These are phyloP conservation scores for Pythium utonaiense DNA, from an alignment of 352 stramenopile species.

Conservation along the genomic window DNA sequence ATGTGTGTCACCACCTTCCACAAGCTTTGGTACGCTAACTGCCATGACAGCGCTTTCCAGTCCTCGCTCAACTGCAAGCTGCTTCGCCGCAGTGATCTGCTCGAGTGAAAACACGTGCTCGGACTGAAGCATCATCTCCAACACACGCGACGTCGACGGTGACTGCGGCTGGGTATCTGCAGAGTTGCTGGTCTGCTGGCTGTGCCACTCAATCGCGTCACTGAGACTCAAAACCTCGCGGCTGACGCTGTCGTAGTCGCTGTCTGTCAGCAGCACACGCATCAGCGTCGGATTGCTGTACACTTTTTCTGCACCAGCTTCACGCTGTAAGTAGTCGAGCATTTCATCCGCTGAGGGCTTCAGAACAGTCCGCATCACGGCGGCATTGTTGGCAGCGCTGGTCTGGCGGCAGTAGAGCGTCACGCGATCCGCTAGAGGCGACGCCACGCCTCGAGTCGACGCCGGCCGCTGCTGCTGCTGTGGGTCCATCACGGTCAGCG, in stretches of 20 bases:
- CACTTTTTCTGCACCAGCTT: background rate
- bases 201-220: conserved; percentile 13
- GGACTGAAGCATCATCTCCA: conserved; percentile 8
- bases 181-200: background rate
- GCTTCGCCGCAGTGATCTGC: conserved; percentile 1
- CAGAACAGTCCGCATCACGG: conserved; percentile 6
- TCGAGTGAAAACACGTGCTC: conserved; percentile 12
- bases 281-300: conserved; percentile 8
- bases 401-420: conserved; percentile 14
- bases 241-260: conserved; percentile 16
- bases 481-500: background rate
- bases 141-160: background rate
- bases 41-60: background rate
- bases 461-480: background rate
- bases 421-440: conserved; percentile 12
- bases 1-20: background rate
- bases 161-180: background rate
- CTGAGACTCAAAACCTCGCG: conserved; percentile 9
- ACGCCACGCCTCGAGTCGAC: conserved; percentile 4
- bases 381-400: conserved; percentile 17
- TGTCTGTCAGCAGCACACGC: conserved; percentile 11
- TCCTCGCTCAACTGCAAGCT: background rate
- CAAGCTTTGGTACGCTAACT: background rate
- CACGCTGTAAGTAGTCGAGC: conserved; percentile 2
- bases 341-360: conserved; percentile 16